Evolutionary conservation across 768 basidiomycete species (phyloP).

Genomic region (Auricularia auricula-judae): DNA sequence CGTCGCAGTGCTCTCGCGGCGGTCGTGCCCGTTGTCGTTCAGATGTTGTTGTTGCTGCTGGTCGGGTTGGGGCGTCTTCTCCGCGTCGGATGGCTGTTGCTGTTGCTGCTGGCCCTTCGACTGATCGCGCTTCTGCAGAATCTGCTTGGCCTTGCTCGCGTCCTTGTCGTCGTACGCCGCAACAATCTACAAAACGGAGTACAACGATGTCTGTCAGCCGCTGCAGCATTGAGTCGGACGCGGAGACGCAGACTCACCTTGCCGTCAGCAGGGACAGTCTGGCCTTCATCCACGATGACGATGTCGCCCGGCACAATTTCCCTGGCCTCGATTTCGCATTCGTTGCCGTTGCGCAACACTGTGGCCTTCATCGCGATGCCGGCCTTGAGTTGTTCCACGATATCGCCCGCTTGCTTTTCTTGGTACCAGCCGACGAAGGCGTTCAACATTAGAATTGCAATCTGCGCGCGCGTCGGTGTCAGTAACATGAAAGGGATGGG

Average conservation of each 20-base stretch:
- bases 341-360: conserved; percentile 29
- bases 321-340: conserved; percentile 31
- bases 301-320: conserved; percentile 37
- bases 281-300: conserved; percentile 31
- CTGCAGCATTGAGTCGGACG: not conserved
- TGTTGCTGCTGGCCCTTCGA: not conserved
- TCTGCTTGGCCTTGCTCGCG: conserved; percentile 17
- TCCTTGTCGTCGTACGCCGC: conserved; percentile 29
- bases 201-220: not conserved
- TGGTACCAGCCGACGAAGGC: conserved; percentile 37
- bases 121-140: conserved; percentile 15
- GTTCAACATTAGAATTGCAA: conserved; percentile 30
- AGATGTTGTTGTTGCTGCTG: not conserved
- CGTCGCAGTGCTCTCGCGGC: not conserved
- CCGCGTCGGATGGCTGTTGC: not conserved
- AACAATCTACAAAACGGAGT: conserved; percentile 21
- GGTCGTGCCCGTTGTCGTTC: not conserved
- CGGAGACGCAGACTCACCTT: conserved; percentile 14
- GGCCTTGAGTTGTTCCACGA: conserved; percentile 37
- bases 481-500: not conserved
- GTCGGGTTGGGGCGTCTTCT: not conserved
- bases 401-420: conserved; percentile 39
- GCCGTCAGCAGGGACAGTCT: conserved; percentile 34
- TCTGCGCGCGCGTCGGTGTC: conserved; percentile 12
- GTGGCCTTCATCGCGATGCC: conserved; percentile 29